phyloP scores from a whole-genome alignment of 805 yeast genomes.

The Lipomyces sp. region DNA sequence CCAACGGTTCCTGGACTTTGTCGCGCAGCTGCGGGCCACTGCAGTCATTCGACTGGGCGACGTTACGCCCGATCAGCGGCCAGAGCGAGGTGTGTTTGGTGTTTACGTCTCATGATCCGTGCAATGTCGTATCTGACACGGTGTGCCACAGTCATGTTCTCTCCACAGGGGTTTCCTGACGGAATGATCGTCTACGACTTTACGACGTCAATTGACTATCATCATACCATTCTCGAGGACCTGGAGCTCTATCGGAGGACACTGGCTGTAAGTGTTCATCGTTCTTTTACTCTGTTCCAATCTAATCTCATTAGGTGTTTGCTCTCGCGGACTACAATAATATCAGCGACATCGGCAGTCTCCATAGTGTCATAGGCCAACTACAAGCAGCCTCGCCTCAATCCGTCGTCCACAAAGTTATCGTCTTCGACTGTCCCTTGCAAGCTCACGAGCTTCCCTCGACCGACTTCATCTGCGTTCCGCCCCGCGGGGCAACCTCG shows the following conservation, averaged over 20 bases:
- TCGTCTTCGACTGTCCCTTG: constrained; percentile 51
- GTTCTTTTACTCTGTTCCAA: constrained; percentile 43
- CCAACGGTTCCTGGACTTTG: constrained; percentile 36
- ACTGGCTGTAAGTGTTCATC: constrained; percentile 46
- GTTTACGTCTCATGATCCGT: neutral
- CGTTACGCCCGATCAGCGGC: constrained; percentile 60
- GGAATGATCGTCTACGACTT: constrained; percentile 69
- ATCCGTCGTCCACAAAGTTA: constrained; percentile 52
- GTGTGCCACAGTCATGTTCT: constrained; percentile 47
- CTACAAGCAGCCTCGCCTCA: constrained; percentile 50
- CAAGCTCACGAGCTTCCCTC: constrained; percentile 17
- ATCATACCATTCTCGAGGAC: constrained; percentile 69
- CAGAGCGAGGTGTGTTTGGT: constrained; percentile 35
- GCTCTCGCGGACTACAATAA: constrained; percentile 43
- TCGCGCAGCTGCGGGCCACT: constrained; percentile 46
- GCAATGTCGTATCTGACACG: neutral
- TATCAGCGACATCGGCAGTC: constrained; percentile 31
- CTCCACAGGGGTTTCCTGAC: constrained; percentile 79
- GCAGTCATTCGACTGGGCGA: constrained; percentile 71
- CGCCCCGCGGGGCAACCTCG: constrained; percentile 35
- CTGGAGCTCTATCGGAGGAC: constrained; percentile 86
- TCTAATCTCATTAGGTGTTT: constrained; percentile 35
- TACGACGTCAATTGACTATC: constrained; percentile 48
- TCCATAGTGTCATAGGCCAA: constrained; percentile 37
- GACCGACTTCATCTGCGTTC: constrained; percentile 21